phyloP scores from a whole-genome alignment of 2,329 filamentous ascomycete genomes.

The Monosporascus sp. region DNA sequence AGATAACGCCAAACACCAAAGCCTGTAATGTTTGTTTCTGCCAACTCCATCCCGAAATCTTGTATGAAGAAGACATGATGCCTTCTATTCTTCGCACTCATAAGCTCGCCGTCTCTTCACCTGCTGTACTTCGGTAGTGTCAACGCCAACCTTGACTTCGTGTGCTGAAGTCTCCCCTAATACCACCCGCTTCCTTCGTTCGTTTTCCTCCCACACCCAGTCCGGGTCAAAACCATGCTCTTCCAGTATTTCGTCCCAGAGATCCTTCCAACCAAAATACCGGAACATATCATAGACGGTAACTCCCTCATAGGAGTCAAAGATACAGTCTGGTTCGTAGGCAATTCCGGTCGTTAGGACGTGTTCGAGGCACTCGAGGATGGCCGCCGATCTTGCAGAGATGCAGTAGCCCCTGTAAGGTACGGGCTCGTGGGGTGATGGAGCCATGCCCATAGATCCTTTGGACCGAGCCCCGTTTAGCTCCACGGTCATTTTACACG shows the following conservation, averaged over 20 bases:
- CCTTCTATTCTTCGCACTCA: not conserved
- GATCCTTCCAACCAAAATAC: not conserved
- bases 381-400: not conserved
- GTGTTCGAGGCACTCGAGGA: conserved; percentile 2
- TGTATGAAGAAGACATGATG: not conserved
- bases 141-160: conserved; percentile 6
- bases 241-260: conserved; percentile 12
- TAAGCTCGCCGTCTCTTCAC: conserved; percentile 7
- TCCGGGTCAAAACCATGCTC: conserved; percentile 10
- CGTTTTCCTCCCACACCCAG: conserved; percentile 12
- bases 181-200: conserved; percentile 6
- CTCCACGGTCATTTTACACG: fast-evolving
- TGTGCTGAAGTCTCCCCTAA: conserved; percentile 14
- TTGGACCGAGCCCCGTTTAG: not conserved
- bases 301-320: not conserved
- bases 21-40: too few relatives aligned
- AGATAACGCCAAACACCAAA: too few relatives aligned
- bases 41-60: too few relatives aligned
- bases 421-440: not conserved
- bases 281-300: conserved; percentile 1
- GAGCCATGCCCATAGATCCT: not conserved
- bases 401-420: conserved; percentile 2
- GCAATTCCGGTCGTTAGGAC: conserved; percentile 8
- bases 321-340: conserved; percentile 9
- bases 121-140: conserved; percentile 2